Percentiles rank a stretch among this genome's conserved stretches.
These are phyloP conservation scores for Rubia yunnanensis DNA, from an alignment of 257 asterid genomes.

Conservation along the genomic window DNA sequence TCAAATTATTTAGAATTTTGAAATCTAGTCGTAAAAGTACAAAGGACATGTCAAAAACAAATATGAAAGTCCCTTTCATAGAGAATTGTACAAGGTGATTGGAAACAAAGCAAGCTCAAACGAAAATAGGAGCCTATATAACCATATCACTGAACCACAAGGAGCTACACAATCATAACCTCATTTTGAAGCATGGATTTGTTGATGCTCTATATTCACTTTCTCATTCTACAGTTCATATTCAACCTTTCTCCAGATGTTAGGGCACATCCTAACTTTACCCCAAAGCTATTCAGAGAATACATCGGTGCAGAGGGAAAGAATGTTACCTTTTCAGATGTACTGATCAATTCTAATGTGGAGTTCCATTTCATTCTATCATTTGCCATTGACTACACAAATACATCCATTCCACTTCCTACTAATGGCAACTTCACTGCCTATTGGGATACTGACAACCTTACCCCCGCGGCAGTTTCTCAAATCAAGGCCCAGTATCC, in stretches of 20 bases:
- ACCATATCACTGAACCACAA: not conserved
- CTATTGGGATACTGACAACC: conserved; percentile 52
- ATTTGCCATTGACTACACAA: conserved; percentile 60
- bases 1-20: no score
- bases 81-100: not conserved
- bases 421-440: conserved; percentile 48
- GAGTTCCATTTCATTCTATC: conserved; percentile 62
- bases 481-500: conserved; percentile 43
- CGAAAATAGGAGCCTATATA: not conserved
- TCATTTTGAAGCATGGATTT: conserved; percentile 27
- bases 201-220: conserved; percentile 17
- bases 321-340: conserved; percentile 40
- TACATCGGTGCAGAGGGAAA: conserved; percentile 51
- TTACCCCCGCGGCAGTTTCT: conserved; percentile 43
- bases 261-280: conserved; percentile 16
- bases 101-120: conserved; percentile 1
- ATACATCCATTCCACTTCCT: conserved; percentile 30
- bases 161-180: not conserved
- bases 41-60: not conserved
- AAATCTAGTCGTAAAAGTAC: no score
- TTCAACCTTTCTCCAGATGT: conserved; percentile 5
- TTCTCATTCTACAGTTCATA: conserved; percentile 23
- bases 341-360: conserved; percentile 29
- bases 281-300: conserved; percentile 52
- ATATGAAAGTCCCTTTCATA: not conserved